A percentile compares a stretch with the other conserved stretches of the same genome.
phyloP scores from a whole-genome alignment of 495 filamentous ascomycete species.

The Jackrogersella minutella region DNA sequence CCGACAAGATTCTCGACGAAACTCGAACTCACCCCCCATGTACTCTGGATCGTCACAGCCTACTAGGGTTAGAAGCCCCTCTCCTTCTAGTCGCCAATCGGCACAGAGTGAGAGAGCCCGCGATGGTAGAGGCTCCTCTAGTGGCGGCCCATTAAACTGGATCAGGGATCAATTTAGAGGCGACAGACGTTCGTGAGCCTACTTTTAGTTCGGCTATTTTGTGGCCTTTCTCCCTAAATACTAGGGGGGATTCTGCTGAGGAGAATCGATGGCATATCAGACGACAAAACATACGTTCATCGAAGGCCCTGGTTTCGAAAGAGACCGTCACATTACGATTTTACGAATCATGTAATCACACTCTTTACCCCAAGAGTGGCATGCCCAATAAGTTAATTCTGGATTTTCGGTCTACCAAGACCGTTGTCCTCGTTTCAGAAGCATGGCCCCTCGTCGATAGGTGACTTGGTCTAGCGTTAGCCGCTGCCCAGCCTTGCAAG shows the following conservation, averaged over 20 bases:
- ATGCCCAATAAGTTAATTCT: neutral
- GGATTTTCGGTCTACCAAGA: neutral
- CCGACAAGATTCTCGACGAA: conserved; percentile 12
- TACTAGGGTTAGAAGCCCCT: conserved; percentile 40
- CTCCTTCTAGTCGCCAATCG: conserved; percentile 34
- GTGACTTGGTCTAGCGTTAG: neutral
- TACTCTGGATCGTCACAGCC: conserved; percentile 23
- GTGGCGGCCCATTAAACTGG: conserved; percentile 49
- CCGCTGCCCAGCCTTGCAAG: neutral
- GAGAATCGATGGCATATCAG: neutral
- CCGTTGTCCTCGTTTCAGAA: neutral
- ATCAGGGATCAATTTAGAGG: conserved; percentile 49
- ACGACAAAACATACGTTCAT: neutral
- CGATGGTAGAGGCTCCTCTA: conserved; percentile 33
- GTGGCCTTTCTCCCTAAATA: neutral
- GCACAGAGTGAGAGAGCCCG: conserved; percentile 38
- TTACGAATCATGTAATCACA: conserved; percentile 18
- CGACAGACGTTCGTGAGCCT: conserved; percentile 33
- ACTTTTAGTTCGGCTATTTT: neutral
- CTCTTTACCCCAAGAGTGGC: conserved; percentile 17
- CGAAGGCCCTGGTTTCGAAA: neutral
- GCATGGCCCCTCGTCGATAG: neutral
- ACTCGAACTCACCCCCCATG: conserved; percentile 33
- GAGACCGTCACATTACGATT: neutral
- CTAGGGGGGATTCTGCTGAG: neutral